These are phyloP conservation scores for Marasmius tenuissimus DNA, from an alignment of 1,284 basidiomycete species.

Conservation along the genomic window DNA sequence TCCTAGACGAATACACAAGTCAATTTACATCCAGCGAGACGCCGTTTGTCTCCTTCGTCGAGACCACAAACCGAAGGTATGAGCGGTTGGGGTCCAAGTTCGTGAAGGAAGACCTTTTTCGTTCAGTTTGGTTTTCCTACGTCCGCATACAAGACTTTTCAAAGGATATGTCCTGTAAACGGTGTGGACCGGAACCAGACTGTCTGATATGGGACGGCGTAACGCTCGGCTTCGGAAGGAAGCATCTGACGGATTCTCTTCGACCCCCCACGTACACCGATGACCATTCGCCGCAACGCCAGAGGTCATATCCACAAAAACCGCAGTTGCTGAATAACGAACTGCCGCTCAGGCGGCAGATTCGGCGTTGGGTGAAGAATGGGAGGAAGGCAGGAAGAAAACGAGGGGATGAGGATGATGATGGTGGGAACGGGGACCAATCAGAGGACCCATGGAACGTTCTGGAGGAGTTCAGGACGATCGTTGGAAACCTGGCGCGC, in stretches of 20 bases:
- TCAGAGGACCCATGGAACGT: too few relatives aligned
- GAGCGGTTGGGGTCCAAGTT: background rate
- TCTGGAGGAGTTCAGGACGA: too few relatives aligned
- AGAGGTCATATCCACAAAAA: too few relatives aligned
- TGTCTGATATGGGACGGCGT: slow-evolving; percentile 21
- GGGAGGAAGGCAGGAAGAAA: too few relatives aligned
- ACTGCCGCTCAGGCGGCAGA: too few relatives aligned
- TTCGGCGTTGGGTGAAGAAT: too few relatives aligned
- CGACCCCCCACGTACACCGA: background rate
- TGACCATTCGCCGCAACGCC: background rate
- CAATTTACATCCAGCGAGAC: slow-evolving; percentile 26
- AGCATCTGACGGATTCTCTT: slow-evolving; percentile 14
- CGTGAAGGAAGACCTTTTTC: background rate
- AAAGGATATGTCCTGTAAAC: slow-evolving; percentile 16
- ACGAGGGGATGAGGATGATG: too few relatives aligned
- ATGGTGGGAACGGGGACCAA: too few relatives aligned
- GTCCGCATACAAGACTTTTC: slow-evolving; percentile 12
- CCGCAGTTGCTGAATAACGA: too few relatives aligned
- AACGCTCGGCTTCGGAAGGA: slow-evolving; percentile 15
- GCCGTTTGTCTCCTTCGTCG: slow-evolving; percentile 26
- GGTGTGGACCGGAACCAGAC: slow-evolving; percentile 21
- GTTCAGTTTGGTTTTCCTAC: slow-evolving; percentile 13
- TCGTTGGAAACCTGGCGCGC: too few relatives aligned
- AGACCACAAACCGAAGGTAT: slow-evolving; percentile 17
- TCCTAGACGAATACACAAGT: slow-evolving; percentile 31